Percentiles rank a stretch among this genome's conserved stretches.
Evolutionary conservation across 78 protist genomes (phyloP).

Genomic region (Planoprotostelium fungivorum): DNA sequence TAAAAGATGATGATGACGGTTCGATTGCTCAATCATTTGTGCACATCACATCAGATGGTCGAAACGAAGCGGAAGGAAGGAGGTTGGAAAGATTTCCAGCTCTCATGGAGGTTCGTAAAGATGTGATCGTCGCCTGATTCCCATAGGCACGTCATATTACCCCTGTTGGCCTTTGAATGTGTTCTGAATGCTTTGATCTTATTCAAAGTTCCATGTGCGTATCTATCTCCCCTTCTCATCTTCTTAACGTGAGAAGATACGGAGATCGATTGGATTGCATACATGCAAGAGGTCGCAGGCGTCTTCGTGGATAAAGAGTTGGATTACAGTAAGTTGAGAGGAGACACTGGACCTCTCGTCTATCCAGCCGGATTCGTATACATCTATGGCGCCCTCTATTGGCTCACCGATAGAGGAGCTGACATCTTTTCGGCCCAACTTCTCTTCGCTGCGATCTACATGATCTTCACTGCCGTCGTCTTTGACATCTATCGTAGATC

Average conservation of each 20-base stretch:
- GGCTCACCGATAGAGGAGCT: constrained; percentile 49
- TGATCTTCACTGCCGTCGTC: constrained; percentile 17
- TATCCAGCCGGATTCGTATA: constrained; percentile 80
- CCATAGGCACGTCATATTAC: neutral
- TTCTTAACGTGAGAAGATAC: constrained; percentile 51
- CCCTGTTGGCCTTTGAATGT: constrained; percentile 3
- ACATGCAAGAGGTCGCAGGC: constrained; percentile 74
- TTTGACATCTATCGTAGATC: constrained; percentile 22
- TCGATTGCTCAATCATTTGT: too few species aligned
- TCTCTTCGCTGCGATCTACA: constrained; percentile 40
- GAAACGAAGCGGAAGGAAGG: too few species aligned
- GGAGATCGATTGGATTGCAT: constrained; percentile 87
- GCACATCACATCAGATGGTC: too few species aligned
- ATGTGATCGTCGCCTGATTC: too few species aligned
- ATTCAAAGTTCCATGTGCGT: constrained; percentile 30
- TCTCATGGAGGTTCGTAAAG: too few species aligned
- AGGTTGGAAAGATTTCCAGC: too few species aligned
- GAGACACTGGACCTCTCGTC: constrained; percentile 87
- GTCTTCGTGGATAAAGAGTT: constrained; percentile 53
- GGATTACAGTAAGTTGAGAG: constrained; percentile 59
- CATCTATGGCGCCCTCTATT: constrained; percentile 30
- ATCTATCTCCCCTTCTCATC: neutral
- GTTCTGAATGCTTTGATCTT: constrained; percentile 20
- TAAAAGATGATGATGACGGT: too few species aligned
- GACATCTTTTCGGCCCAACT: constrained; percentile 58